Evolutionary conservation across 768 basidiomycete genomes (phyloP), one percentile per base, ranked within the genome.

Genomic region (Tricholoma saponaceum): DNA sequence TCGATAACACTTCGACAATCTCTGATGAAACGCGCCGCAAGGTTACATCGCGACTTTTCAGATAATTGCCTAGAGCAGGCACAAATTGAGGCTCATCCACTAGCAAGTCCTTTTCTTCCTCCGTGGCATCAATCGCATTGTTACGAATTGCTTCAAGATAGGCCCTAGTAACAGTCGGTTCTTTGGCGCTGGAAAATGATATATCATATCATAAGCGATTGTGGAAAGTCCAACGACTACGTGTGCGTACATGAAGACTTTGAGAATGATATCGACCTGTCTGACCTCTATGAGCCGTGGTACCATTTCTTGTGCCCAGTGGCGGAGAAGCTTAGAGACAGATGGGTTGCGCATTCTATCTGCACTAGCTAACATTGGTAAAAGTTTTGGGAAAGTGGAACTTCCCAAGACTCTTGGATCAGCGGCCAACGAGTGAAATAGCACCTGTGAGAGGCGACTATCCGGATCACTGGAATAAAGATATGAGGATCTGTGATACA

Each of bases 101-200:
- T 10, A 65, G 28, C 46, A 44, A 49, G 39, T 58, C 62, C 49
- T 65, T 65, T 52, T 65, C 54, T 33, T 18, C 26, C 30, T 64
- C 60, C 18, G 56, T 60, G 32, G 56, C 59, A 41, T 54, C 35
- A 20, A 26, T 47, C 25, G 52, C 23, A 20, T 20, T 54, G 22
- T 9, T 25, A 39, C 51, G 43, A 18, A 46, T 56, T 53, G 52
- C 56, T 35, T 63, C 44, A 18, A 65, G 60, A 52, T 61, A 65
- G n/a, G 57, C 32, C 32, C 49, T 50, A 32, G 54, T 20, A 12
- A 63, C 44, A 46, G 35, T 50, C n/a, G 20, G 41, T 4, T 61
- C 51, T 28, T 58, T 58, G 37, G 43, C 44, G 32, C 56, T 57
- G 23, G 18, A 56, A 53, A 35, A 51, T 41, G 49, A 22, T 6